phyloP scores from a whole-genome alignment of 2,329 filamentous ascomycete genomes.

The Aspergillus alliaceus region DNA sequence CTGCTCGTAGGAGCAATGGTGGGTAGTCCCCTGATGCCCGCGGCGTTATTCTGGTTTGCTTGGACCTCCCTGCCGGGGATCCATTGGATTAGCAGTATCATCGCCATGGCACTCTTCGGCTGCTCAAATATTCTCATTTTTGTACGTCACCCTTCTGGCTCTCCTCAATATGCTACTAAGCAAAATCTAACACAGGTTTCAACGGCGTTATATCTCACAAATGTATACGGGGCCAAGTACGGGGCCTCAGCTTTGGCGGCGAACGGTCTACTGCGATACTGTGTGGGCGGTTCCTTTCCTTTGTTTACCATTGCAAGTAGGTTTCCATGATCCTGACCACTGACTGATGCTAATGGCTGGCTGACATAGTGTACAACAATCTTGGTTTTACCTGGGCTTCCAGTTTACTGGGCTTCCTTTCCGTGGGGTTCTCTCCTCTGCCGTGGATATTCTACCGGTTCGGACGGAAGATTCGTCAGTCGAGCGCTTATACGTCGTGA shows the following conservation, averaged over 20 bases:
- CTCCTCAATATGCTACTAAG: background rate
- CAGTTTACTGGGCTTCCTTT: conserved; percentile 34
- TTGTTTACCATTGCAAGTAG: conserved; percentile 31
- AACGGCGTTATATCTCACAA: conserved; percentile 40
- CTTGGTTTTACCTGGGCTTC: conserved; percentile 35
- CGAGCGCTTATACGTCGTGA: background rate
- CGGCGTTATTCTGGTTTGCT: conserved; percentile 50
- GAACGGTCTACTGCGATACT: conserved; percentile 34
- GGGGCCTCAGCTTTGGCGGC: conserved; percentile 33
- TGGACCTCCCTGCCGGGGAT: conserved; percentile 45
- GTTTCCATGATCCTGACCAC: background rate
- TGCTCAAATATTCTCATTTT: conserved; percentile 30
- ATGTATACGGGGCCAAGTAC: conserved; percentile 28
- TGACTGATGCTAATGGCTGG: background rate
- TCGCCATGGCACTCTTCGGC: conserved; percentile 26
- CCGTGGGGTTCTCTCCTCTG: conserved; percentile 37
- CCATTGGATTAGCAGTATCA: conserved; percentile 39
- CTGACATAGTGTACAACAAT: conserved; percentile 28
- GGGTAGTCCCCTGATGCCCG: conserved; percentile 49
- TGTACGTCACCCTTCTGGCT: conserved; percentile 25
- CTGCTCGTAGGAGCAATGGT: conserved; percentile 51
- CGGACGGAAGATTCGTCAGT: background rate
- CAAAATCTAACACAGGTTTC: conserved; percentile 26
- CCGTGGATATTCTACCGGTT: conserved; percentile 41
- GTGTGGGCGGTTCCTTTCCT: conserved; percentile 35